Percentiles rank a stretch among this genome's conserved stretches.
These are phyloP conservation scores for Primulina huaijiensis DNA, from an alignment of 257 asterid species.

Conservation along the genomic window DNA sequence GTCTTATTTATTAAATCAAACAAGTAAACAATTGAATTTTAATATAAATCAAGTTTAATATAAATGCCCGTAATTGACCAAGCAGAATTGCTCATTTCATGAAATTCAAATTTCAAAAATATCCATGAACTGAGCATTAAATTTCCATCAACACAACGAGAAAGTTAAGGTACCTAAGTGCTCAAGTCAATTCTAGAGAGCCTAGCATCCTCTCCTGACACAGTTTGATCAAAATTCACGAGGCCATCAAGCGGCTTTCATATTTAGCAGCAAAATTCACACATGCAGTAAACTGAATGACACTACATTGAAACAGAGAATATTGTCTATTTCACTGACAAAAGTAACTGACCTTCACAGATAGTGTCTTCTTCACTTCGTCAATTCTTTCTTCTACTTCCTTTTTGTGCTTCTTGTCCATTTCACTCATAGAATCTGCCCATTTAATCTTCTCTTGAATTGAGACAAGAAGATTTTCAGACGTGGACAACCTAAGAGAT, in stretches of 20 bases:
- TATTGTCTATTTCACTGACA: slow-evolving; percentile 20
- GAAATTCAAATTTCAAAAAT: not conserved
- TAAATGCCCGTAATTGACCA: not conserved
- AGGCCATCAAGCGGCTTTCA: slow-evolving; percentile 17
- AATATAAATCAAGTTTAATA: not conserved
- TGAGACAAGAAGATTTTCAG: slow-evolving; percentile 79
- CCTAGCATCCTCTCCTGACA: not conserved
- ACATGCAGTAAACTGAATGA: slow-evolving; percentile 14
- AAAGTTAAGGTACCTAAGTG: not conserved
- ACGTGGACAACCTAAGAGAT: slow-evolving; percentile 66
- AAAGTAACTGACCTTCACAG: slow-evolving; percentile 67
- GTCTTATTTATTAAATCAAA: not conserved
- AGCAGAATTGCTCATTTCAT: not conserved
- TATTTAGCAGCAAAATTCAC: slow-evolving; percentile 13
- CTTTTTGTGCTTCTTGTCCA: slow-evolving; percentile 71
- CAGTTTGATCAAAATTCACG: not conserved
- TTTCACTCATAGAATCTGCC: slow-evolving; percentile 90
- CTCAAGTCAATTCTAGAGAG: slow-evolving; percentile 16
- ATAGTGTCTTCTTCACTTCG: slow-evolving; percentile 73
- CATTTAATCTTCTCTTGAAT: slow-evolving; percentile 97
- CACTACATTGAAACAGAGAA: slow-evolving; percentile 1
- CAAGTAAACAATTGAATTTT: not conserved
- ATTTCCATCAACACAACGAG: not conserved
- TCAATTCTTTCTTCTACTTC: slow-evolving; percentile 79
- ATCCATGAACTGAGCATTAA: not conserved